These are phyloP conservation scores for Pythium phragmiticola DNA, from an alignment of 352 stramenopile species.

Conservation along the genomic window DNA sequence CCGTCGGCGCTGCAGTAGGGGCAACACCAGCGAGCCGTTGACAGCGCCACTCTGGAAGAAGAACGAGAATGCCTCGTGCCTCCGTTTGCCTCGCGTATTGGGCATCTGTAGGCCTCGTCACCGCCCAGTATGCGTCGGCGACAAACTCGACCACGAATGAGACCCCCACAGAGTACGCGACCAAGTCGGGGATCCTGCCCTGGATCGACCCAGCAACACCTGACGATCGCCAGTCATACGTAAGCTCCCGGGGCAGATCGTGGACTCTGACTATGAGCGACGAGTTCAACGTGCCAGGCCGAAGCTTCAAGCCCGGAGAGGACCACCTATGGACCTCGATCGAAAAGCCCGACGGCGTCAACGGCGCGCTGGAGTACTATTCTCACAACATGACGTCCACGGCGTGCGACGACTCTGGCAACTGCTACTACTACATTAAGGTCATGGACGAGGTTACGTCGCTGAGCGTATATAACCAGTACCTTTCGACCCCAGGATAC, in stretches of 20 bases:
- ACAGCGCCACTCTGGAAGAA: no score
- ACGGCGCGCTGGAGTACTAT: slow-evolving; percentile 88
- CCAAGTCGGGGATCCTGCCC: slow-evolving; percentile 42
- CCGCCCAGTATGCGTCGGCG: background rate
- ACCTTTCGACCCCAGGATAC: background rate
- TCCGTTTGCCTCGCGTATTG: background rate
- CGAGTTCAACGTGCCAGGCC: slow-evolving; percentile 63
- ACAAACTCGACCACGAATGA: slow-evolving; percentile 1
- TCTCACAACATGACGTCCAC: slow-evolving; percentile 73
- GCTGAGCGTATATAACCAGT: slow-evolving; percentile 5
- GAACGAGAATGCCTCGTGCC: background rate
- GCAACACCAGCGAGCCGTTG: no score
- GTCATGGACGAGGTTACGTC: slow-evolving; percentile 1
- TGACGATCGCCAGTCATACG: slow-evolving; percentile 29
- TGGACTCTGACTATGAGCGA: slow-evolving; percentile 75
- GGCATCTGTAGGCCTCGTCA: background rate
- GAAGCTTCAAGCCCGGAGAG: slow-evolving; percentile 62
- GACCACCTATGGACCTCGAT: slow-evolving; percentile 14
- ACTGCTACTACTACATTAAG: slow-evolving; percentile 55
- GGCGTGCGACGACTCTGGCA: slow-evolving; percentile 37
- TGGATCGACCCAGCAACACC: slow-evolving; percentile 57
- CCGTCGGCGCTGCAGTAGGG: no score
- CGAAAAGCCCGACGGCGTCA: slow-evolving; percentile 17
- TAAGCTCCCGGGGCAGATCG: slow-evolving; percentile 33
- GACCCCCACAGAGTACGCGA: slow-evolving; percentile 17